Percentiles rank a stretch among this genome's conserved stretches.
Conservation (phyloP, 2,329 filamentous ascomycete species). For the Malbranchea zuffiana region DNA sequence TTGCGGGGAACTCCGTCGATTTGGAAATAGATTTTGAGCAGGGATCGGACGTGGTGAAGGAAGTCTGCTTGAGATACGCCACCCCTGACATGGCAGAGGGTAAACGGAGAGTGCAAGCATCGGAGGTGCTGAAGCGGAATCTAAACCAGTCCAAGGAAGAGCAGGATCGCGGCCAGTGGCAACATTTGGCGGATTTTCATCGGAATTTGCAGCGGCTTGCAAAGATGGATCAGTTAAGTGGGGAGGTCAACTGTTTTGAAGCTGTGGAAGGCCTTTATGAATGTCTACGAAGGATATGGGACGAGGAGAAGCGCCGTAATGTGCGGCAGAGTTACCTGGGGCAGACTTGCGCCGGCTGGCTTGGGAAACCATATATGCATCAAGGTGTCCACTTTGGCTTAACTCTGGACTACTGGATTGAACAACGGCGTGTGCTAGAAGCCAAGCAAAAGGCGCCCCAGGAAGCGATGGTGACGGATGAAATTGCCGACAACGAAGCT, state of each 20-base stretch:
- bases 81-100: slow-evolving; percentile 32
- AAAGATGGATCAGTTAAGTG: slow-evolving; percentile 35
- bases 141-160: slow-evolving; percentile 27
- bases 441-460: slow-evolving; percentile 19
- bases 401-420: slow-evolving; percentile 34
- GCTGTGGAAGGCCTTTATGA: slow-evolving; percentile 35
- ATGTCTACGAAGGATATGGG: slow-evolving; percentile 34
- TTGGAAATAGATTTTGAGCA: slow-evolving; percentile 37
- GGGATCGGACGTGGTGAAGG: slow-evolving; percentile 31
- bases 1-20: slow-evolving; percentile 38
- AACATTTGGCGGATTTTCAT: slow-evolving; percentile 30
- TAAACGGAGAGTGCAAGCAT: slow-evolving; percentile 33
- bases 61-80: slow-evolving; percentile 35
- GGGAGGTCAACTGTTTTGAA: slow-evolving; percentile 38
- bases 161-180: slow-evolving; percentile 26
- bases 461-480: slow-evolving; percentile 28
- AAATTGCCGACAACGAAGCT: slow-evolving; percentile 16
- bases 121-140: slow-evolving; percentile 33
- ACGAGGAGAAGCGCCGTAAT: slow-evolving; percentile 28
- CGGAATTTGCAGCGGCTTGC: slow-evolving; percentile 36
- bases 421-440: slow-evolving; percentile 27
- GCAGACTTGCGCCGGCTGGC: slow-evolving; percentile 31
- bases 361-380: slow-evolving; percentile 35
- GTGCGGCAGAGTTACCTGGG: slow-evolving; percentile 25
- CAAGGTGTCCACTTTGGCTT: slow-evolving; percentile 31